Evolutionary conservation across 2,329 filamentous ascomycete species (phyloP).

Genomic region (Aspergillus ochraceoroseus): DNA sequence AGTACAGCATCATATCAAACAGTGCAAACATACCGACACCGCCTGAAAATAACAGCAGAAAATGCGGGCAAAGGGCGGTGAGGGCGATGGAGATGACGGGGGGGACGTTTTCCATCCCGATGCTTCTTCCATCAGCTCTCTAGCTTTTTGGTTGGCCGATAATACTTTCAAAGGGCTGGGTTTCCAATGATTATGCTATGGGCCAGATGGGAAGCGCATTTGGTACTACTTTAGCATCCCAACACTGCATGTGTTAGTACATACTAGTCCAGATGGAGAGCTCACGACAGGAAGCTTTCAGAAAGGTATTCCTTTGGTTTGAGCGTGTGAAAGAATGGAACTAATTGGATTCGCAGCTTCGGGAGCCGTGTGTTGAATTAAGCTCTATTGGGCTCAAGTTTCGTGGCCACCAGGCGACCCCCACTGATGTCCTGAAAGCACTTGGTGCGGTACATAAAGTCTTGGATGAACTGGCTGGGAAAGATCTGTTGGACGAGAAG

Average conservation of each 20-base stretch:
- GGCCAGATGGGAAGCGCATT: constrained; percentile 3
- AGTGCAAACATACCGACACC: constrained; percentile 17
- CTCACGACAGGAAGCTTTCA: constrained; percentile 41
- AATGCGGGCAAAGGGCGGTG: constrained; percentile 15
- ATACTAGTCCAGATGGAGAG: constrained; percentile 31
- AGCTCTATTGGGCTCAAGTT: constrained; percentile 52
- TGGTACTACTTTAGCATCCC: neutral
- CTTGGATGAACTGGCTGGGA: constrained; percentile 39
- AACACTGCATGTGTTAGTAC: neutral
- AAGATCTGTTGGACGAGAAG: constrained; percentile 63
- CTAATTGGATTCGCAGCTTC: constrained; percentile 45
- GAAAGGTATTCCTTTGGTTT: constrained; percentile 29
- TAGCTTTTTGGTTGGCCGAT: neutral
- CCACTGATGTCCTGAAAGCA: constrained; percentile 46
- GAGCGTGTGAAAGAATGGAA: constrained; percentile 1
- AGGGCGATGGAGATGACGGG: constrained; percentile 11
- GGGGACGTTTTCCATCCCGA: neutral
- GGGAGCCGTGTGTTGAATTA: constrained; percentile 55
- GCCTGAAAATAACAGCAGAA: constrained; percentile 26
- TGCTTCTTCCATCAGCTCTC: neutral
- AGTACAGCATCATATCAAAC: too few relatives aligned
- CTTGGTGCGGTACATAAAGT: constrained; percentile 44
- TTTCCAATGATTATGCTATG: neutral
- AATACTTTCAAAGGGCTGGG: neutral
- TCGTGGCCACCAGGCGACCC: constrained; percentile 43